Base-by-base conservation (phyloP, 176 grass and related monocot genomes). In the Carex pumila region DNA sequence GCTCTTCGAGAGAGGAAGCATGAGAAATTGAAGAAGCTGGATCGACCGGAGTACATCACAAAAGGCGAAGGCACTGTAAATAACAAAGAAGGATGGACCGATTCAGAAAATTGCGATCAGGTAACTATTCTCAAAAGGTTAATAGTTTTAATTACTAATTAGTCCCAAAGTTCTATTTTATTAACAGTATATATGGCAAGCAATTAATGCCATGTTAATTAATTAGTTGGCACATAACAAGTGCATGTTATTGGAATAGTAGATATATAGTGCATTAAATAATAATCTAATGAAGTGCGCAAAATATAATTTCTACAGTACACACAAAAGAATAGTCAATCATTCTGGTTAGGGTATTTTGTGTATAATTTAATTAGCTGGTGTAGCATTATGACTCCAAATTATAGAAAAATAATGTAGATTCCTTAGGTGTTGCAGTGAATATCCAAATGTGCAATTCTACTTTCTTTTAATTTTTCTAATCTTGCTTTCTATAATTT, bases 1-100 rank as follows among this genome's bases (percentile, higher is more conserved):
- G 95, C 95, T 7, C 53, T 94, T 47, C 87, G 81, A 64, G 83
- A 89, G 61, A 91, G 92, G 78, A 91, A 97, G 87, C 47, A 92
- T 30, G 95, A 97, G 65, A 97, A 93, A 89, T 81, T 84, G 82
- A 82, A 64, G 81, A 91, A 91, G 75, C 84, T 86, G 68, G 85
- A 90, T 86, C 85, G 81, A 60, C 91, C 84, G 62, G 74, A 80
- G 34, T 57, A 84, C 70, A 84, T 87, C 76, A 71, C 67, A n/a
- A 78, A 83, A 84, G 56, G 81, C 31, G 73, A 47, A 47, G 45
- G 22, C 81, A 85, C 82, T 25, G 32, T 69, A 29, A 71, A 53
- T 57, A 56, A 82, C 22, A n/a, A 58, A 12, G 60, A 41, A 3
- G 21, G 32, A n/a, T 75, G 47, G 0, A 60, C 54, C 1, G 54